phyloP scores from a whole-genome alignment of 805 yeast genomes.

The Saturnispora besseyi region DNA sequence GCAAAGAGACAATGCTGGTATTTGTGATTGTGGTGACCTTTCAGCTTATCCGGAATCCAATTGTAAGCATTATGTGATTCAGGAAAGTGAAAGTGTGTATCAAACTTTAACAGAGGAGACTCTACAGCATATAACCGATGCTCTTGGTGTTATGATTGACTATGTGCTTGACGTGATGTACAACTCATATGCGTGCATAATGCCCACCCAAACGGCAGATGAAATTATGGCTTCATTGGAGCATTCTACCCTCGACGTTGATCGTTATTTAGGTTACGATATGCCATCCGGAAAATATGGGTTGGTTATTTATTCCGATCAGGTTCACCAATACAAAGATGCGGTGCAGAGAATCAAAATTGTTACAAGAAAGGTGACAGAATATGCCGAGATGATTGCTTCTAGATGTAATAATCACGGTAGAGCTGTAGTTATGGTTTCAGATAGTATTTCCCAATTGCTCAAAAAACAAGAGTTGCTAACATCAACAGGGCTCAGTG shows the following conservation, averaged over 20 bases:
- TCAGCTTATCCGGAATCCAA: slow-evolving; percentile 63
- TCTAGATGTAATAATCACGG: slow-evolving; percentile 55
- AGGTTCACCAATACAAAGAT: slow-evolving; percentile 63
- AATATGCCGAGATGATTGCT: slow-evolving; percentile 68
- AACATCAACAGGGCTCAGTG: slow-evolving; percentile 54
- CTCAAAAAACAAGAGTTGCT: slow-evolving; percentile 46
- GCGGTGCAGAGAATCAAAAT: slow-evolving; percentile 55
- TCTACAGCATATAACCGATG: slow-evolving; percentile 27
- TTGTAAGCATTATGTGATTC: slow-evolving; percentile 36
- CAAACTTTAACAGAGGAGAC: slow-evolving; percentile 34
- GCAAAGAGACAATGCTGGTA: slow-evolving; percentile 62
- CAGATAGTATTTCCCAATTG: slow-evolving; percentile 42
- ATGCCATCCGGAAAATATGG: slow-evolving; percentile 41
- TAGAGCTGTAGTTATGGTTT: slow-evolving; percentile 56
- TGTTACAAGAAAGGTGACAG: slow-evolving; percentile 54
- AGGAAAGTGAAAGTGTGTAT: background rate
- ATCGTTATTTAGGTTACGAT: slow-evolving; percentile 37
- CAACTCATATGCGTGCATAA: slow-evolving; percentile 34
- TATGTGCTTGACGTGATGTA: slow-evolving; percentile 54
- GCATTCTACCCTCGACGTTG: slow-evolving; percentile 23
- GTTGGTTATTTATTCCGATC: slow-evolving; percentile 69
- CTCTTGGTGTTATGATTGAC: slow-evolving; percentile 45
- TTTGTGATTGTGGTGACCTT: slow-evolving; percentile 84
- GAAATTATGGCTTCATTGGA: slow-evolving; percentile 22
- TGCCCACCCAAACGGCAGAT: slow-evolving; percentile 18